These are phyloP conservation scores for Saccharomycopsis fermentans DNA, from an alignment of 805 yeast species.

Conservation along the genomic window DNA sequence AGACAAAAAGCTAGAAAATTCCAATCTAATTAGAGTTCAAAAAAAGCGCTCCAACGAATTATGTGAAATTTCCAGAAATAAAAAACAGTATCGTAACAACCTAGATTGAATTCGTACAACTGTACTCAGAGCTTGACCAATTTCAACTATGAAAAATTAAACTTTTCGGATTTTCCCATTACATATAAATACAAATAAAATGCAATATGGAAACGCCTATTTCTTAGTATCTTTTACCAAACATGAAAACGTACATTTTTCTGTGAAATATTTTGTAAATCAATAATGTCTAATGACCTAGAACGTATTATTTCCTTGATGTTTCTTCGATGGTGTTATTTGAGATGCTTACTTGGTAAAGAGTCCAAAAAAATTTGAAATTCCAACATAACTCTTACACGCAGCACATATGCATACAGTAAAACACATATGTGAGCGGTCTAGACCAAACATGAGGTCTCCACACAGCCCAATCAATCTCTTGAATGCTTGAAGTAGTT, in stretches of 20 bases:
- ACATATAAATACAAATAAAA: not conserved
- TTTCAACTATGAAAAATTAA: not conserved
- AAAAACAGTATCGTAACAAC: too few species aligned
- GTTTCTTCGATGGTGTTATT: too few species aligned
- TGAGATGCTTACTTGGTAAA: too few species aligned
- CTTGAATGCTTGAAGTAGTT: too few species aligned
- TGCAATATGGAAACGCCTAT: not conserved
- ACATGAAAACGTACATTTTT: not conserved
- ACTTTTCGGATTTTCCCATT: too few species aligned
- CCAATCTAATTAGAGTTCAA: too few species aligned
- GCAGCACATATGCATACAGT: conserved; percentile 1
- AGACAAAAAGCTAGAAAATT: too few species aligned
- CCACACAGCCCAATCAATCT: not conserved
- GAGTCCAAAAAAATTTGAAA: not conserved
- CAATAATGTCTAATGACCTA: not conserved
- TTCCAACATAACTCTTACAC: not conserved
- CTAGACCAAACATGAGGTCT: not conserved
- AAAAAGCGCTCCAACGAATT: too few species aligned
- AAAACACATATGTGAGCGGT: not conserved
- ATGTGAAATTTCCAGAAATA: too few species aligned
- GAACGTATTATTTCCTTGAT: not conserved
- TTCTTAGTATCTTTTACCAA: too few species aligned
- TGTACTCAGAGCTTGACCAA: not conserved
- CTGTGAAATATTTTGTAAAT: not conserved
- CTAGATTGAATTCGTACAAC: too few species aligned